These are phyloP conservation scores for Xylariaceae sp. DNA, from an alignment of 2,329 filamentous ascomycete genomes.

Conservation along the genomic window DNA sequence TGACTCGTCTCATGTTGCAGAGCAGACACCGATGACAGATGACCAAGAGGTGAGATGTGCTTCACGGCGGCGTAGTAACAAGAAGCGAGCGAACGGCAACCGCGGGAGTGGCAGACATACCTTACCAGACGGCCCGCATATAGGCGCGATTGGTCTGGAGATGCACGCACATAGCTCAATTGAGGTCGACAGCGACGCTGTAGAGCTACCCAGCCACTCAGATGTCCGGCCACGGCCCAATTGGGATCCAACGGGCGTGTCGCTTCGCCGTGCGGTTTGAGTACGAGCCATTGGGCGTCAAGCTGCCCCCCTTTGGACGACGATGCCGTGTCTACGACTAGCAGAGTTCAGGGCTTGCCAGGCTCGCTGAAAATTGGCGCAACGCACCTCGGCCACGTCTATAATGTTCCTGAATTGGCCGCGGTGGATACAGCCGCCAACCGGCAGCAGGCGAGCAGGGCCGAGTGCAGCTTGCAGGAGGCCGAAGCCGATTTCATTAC, in stretches of 20 bases:
- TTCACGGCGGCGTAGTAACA: too few species aligned
- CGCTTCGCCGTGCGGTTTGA: slow-evolving; percentile 2
- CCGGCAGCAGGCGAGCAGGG: slow-evolving; percentile 21
- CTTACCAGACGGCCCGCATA: too few species aligned
- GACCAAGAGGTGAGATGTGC: slow-evolving; percentile 1
- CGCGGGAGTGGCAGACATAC: too few species aligned
- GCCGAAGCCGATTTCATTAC: slow-evolving; percentile 11
- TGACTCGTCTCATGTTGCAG: slow-evolving; percentile 6
- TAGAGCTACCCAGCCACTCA: slow-evolving; percentile 14
- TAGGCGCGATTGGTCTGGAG: too few species aligned
- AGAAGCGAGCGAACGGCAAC: too few species aligned
- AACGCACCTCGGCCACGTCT: not conserved
- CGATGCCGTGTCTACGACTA: slow-evolving; percentile 2
- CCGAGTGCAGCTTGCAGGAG: slow-evolving; percentile 21
- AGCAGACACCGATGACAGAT: slow-evolving; percentile 6
- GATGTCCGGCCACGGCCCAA: slow-evolving; percentile 19
- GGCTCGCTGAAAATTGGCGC: slow-evolving; percentile 4
- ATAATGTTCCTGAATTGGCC: slow-evolving; percentile 27
- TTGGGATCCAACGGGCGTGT: slow-evolving; percentile 6
- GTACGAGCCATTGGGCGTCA: slow-evolving; percentile 23
- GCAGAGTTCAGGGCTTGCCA: too few species aligned
- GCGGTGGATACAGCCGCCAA: slow-evolving; percentile 24
- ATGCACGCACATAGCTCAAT: slow-evolving; percentile 2
- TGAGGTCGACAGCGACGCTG: slow-evolving; percentile 24
- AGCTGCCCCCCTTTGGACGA: slow-evolving; percentile 13